Evolutionary conservation across 2,329 filamentous ascomycete genomes (phyloP).

Genomic region (Penicillium sp.): DNA sequence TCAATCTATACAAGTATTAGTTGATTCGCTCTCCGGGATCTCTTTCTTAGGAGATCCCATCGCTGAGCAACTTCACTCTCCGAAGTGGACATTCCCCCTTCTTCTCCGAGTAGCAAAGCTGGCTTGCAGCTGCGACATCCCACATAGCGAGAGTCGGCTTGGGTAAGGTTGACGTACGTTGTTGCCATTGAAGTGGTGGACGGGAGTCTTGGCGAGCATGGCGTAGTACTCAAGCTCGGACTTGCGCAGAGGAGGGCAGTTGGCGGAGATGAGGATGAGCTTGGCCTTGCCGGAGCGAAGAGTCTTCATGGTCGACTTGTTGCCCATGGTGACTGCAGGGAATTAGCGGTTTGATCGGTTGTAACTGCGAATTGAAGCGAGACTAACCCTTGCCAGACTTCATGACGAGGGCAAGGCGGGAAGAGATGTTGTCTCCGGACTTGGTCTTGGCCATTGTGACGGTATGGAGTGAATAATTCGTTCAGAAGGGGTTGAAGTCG

Average conservation of each 20-base stretch:
- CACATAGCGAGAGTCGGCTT: constrained; percentile 10
- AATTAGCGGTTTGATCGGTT: constrained; percentile 3
- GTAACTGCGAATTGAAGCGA: neutral
- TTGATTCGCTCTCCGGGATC: constrained; percentile 27
- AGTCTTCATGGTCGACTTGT: constrained; percentile 85
- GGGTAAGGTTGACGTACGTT: constrained; percentile 72
- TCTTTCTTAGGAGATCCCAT: constrained; percentile 21
- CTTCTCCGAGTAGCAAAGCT: constrained; percentile 30
- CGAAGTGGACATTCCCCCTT: constrained; percentile 23
- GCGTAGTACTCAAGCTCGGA: constrained; percentile 93
- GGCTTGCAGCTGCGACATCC: constrained; percentile 19
- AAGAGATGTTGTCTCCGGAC: constrained; percentile 76
- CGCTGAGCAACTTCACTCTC: constrained; percentile 32
- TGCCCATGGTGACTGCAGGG: constrained; percentile 71
- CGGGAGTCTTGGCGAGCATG: constrained; percentile 90
- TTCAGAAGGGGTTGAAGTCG: neutral
- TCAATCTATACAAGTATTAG: constrained; percentile 70
- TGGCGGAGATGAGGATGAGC: constrained; percentile 92
- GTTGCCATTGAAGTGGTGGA: constrained; percentile 98
- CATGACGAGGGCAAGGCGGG: constrained; percentile 67
- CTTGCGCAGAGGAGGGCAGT: constrained; percentile 98
- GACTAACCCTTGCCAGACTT: constrained; percentile 50
- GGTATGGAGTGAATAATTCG: constrained; percentile 32
- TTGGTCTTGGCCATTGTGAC: constrained; percentile 65
- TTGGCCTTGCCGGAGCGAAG: constrained; percentile 97